phyloP scores from a whole-genome alignment of 495 filamentous ascomycete genomes.

The Trichoderma parareesei region DNA sequence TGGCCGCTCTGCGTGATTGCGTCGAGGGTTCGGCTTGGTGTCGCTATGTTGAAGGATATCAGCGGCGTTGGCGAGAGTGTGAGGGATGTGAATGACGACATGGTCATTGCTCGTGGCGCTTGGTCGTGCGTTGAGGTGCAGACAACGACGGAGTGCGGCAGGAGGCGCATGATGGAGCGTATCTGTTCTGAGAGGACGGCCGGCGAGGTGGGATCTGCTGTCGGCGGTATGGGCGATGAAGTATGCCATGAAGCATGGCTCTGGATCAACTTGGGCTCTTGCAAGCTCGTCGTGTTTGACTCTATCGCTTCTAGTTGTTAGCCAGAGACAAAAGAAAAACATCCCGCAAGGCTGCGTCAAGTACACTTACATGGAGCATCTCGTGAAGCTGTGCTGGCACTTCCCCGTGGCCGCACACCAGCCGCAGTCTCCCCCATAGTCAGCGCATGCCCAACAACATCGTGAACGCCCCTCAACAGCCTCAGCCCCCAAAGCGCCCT shows the following conservation, averaged over 20 bases:
- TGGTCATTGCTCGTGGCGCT: slow-evolving; percentile 55
- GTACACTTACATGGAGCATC: background rate
- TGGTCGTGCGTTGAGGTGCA: slow-evolving; percentile 42
- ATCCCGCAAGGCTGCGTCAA: background rate
- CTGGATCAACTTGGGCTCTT: background rate
- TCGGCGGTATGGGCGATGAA: background rate
- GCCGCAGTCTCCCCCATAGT: background rate
- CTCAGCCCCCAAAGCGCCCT: background rate
- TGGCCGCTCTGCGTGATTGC: slow-evolving; percentile 40
- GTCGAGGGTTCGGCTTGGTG: slow-evolving; percentile 61
- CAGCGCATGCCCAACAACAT: slow-evolving; percentile 5
- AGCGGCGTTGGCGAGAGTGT: slow-evolving; percentile 56
- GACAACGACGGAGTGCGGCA: slow-evolving; percentile 68
- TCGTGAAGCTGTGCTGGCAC: background rate
- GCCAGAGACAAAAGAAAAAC: background rate
- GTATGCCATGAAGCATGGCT: background rate
- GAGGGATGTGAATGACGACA: slow-evolving; percentile 77
- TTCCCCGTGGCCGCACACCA: background rate
- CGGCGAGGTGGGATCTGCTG: background rate
- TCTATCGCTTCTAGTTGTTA: background rate
- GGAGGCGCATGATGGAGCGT: slow-evolving; percentile 57
- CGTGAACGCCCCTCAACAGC: slow-evolving; percentile 6
- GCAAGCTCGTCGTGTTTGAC: background rate
- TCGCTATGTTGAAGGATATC: slow-evolving; percentile 71
- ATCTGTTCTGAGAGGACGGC: slow-evolving; percentile 31